phyloP scores from a whole-genome alignment of 139 green algal genomes.

The Bryopsis sp. region DNA sequence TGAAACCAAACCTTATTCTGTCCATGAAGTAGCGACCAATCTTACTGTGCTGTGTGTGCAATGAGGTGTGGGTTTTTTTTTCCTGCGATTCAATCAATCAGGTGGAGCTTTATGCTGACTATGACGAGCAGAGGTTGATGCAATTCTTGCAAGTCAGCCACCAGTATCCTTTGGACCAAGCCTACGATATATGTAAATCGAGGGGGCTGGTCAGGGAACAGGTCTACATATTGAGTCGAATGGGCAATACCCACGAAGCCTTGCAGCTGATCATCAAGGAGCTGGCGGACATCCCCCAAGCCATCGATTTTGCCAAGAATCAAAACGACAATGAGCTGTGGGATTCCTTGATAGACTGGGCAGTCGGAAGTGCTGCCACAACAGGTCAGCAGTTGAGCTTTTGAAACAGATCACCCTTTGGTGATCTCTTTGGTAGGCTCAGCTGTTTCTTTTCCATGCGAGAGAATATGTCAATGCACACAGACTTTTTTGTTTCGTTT shows the following conservation, averaged over 20 bases:
- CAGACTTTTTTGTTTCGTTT: background rate
- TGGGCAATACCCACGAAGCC: constrained; percentile 66
- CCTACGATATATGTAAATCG: constrained; percentile 58
- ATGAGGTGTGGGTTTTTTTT: too few relatives aligned
- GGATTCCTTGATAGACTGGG: constrained; percentile 78
- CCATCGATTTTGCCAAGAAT: constrained; percentile 82
- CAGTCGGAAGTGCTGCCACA: constrained; percentile 50
- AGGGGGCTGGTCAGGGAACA: constrained; percentile 59
- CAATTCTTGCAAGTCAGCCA: constrained; percentile 64
- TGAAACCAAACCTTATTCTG: too few relatives aligned
- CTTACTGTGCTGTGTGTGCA: too few relatives aligned
- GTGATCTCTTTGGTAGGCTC: too few relatives aligned
- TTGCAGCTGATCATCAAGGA: constrained; percentile 82
- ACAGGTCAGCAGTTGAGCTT: constrained; percentile 43
- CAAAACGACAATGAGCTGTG: constrained; percentile 87
- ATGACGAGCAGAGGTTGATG: constrained; percentile 60
- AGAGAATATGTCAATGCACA: too few relatives aligned
- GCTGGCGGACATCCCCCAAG: constrained; percentile 71
- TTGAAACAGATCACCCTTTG: too few relatives aligned
- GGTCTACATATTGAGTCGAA: constrained; percentile 82
- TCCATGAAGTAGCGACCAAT: too few relatives aligned
- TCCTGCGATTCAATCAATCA: too few relatives aligned
- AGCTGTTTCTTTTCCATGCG: too few relatives aligned
- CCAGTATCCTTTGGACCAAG: constrained; percentile 71
- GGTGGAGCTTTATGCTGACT: constrained; percentile 83